Evolutionary conservation across 371 early-diverging fungal species (phyloP).

Genomic region (Saksenaea oblongispora): DNA sequence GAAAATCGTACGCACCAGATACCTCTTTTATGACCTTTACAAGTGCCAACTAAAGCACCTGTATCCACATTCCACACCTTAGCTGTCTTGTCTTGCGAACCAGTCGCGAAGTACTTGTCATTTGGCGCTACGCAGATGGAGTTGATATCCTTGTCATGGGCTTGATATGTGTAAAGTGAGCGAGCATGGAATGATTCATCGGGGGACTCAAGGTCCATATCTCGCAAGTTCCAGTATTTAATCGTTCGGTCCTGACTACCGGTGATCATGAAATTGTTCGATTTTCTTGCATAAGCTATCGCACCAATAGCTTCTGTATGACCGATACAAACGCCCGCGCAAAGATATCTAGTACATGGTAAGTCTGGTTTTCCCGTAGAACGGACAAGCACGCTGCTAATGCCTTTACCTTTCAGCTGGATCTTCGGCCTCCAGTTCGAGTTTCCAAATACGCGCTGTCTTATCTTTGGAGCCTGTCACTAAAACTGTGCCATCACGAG

Average conservation of each 20-base stretch:
- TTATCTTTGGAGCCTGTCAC: conserved; percentile 92
- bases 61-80: conserved; percentile 91
- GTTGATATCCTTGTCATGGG: conserved; percentile 99
- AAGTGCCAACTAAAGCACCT: conserved; percentile 81
- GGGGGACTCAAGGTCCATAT: conserved; percentile 45
- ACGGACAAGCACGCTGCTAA: background rate
- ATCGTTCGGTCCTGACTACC: conserved; percentile 94
- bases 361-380: too few species aligned
- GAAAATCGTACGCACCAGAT: conserved; percentile 93
- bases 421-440: conserved; percentile 49
- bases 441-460: conserved; percentile 80
- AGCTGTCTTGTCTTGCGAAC: conserved; percentile 96
- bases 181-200: conserved; percentile 53
- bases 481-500: conserved; percentile 65
- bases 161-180: conserved; percentile 85
- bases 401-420: conserved; percentile 9
- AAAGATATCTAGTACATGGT: conserved; percentile 44
- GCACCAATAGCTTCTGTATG: conserved; percentile 93
- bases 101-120: conserved; percentile 92
- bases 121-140: conserved; percentile 91
- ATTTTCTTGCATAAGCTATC: conserved; percentile 69
- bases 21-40: conserved; percentile 94
- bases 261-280: conserved; percentile 73
- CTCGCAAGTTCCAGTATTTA: conserved; percentile 86
- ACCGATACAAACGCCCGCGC: conserved; percentile 79